These are phyloP conservation scores for Leishmania amazonensis DNA, from an alignment of 208 protist genomes.

Conservation along the genomic window DNA sequence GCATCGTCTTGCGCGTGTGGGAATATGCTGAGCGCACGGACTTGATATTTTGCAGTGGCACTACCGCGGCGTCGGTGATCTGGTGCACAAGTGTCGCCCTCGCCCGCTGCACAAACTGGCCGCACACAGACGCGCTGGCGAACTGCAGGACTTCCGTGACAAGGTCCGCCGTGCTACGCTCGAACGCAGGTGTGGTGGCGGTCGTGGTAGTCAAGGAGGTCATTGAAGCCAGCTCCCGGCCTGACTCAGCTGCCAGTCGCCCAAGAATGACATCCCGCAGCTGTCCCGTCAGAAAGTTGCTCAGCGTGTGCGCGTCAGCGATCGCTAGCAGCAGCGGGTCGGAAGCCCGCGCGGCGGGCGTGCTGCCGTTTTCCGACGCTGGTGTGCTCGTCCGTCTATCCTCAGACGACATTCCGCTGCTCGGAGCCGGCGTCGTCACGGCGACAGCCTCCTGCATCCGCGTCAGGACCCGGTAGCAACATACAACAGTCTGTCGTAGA, in stretches of 20 bases:
- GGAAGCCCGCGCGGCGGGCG: not conserved
- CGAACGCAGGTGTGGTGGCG: not conserved
- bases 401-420: not conserved
- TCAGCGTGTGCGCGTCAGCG: constrained; percentile 22
- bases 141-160: constrained; percentile 28
- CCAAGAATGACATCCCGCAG: constrained; percentile 21
- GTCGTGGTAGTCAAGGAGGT: not conserved
- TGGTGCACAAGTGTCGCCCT: constrained; percentile 30
- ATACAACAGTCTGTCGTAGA: constrained; percentile 27
- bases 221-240: not conserved
- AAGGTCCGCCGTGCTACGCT: constrained; percentile 22
- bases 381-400: not conserved
- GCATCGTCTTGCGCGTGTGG: constrained; percentile 69
- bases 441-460: constrained; percentile 25
- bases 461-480: constrained; percentile 31
- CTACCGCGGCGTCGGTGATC: constrained; percentile 40
- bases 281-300: constrained; percentile 17
- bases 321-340: constrained; percentile 25
- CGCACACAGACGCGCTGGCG: constrained; percentile 28
- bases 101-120: constrained; percentile 23
- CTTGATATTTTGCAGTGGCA: constrained; percentile 71
- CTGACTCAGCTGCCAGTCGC: constrained; percentile 1
- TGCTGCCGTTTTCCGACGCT: not conserved
- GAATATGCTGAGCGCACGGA: constrained; percentile 76
- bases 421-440: not conserved